Evolutionary conservation across 2,329 filamentous ascomycete species (phyloP), one percentile per base, ranked within the genome.

Genomic region (Aspergillus vadensis): DNA sequence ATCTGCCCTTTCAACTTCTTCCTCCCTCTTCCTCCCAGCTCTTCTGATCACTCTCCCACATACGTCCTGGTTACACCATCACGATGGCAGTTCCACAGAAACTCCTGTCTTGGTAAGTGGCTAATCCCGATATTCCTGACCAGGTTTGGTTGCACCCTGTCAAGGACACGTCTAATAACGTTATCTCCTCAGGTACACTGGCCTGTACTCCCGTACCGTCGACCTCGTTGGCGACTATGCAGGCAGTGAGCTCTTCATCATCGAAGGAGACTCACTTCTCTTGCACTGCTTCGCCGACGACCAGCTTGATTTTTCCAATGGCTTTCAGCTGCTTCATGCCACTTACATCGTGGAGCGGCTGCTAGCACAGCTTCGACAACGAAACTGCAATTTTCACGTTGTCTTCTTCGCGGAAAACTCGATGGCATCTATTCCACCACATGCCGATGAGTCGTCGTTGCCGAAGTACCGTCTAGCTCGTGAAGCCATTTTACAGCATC

Each of bases 151-250:
- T 1, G n/a, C 7, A 9, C 15, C 10, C 2, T 2, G 5, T 23
- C 49, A 3, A 30, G 12, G 12, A 30, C 8, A 7, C 21, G 7
- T n/a, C 15, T 17, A 4, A 43, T 19, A 32, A 55, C 15, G 2
- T 4, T 44, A 14, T 5, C 6, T 43, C 5, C 23, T 10, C 25
- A 71, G 77, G 74, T 84, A 83, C 68, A 77, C 75, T 60, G 69
- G 67, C 12, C 72, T 81, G 4, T 66, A 73, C 12, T 78, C 81
- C 6, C 75, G 81, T 57, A 76, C 76, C 53, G 81, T 90, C 27
- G 88, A 91, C 66, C 82, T 92, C 2, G 85, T 92, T 4, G 88
- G 90, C 43, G 90, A 92, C 70, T 92, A 90, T 74, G 88, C 88
- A 3, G 89, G 90, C 21, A 86, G 85, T 61, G 89, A 91, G 70